Evolutionary conservation across 768 basidiomycete species (phyloP), one percentile per base, ranked within the genome.

Genomic region (Galerina sulciceps): DNA sequence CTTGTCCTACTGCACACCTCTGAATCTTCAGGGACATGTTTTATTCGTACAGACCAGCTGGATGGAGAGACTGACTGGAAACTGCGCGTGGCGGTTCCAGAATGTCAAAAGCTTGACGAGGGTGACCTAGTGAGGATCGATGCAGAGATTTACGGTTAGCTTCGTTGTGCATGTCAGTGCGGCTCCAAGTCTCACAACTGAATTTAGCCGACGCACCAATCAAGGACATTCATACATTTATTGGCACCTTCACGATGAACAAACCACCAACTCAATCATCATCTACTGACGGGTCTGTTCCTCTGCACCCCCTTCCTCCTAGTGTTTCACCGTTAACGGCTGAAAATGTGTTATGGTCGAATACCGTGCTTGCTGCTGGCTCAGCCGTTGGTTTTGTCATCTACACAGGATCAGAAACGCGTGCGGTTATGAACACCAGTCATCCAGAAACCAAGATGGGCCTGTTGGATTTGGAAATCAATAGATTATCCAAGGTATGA

Each of bases 51-150:
- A 1, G 97, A 99, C 74, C 97, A 99, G 69, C 81, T 99, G 26
- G 97, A 99, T 63, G 97, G 97, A 42, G 97, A 99, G 75, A 99
- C 97, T 3, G 97, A 99, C 67, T 99, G 97, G 97, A 99, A 99
- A 72, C 79, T 98, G 48, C 85, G 93, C 4, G 91, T 97, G 1
- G 95, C 96, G 1, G 88, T 96, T 1, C 84, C 90, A 2, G 83
- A 89, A 22, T 90, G 88, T 43, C 95, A 97, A 77, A 89, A 88
- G 64, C 71, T 95, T 51, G 75, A 72, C 11, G 83, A 82, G 62
- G 73, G 69, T 5, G 77, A 79, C 43, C 68, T 82, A 22, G 84
- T 84, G 18, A 85, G 89, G 47, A 73, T 96, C 22, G 90, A 94
- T 60, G 97, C 94, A 0, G 93, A 95, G 64, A 85, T 99, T 9